Evolutionary conservation across 306 rosid species (phyloP).

Genomic region (Acacia acuminata): DNA sequence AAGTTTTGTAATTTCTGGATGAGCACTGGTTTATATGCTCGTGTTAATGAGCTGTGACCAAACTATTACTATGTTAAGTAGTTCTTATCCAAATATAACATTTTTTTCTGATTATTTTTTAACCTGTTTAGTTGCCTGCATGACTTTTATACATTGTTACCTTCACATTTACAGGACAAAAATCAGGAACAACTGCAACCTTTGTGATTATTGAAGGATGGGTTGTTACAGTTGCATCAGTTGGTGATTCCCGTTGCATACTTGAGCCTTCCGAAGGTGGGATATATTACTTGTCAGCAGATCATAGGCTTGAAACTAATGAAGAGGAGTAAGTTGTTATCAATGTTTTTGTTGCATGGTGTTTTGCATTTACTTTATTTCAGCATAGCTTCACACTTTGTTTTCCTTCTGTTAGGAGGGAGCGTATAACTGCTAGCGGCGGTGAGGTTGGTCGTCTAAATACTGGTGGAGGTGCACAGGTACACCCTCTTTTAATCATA

Average conservation of each 20-base stretch:
- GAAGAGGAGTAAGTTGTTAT: slow-evolving; percentile 89
- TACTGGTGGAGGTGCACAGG: slow-evolving; percentile 99
- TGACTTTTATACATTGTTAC: slow-evolving; percentile 26
- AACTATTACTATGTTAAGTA: not conserved
- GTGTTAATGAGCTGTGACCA: not conserved
- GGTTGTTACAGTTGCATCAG: slow-evolving; percentile 97
- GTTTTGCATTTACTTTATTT: slow-evolving; percentile 13
- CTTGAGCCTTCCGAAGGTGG: slow-evolving; percentile 94
- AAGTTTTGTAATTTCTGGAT: not conserved
- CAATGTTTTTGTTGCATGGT: slow-evolving; percentile 17
- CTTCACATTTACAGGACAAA: slow-evolving; percentile 54
- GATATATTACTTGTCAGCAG: slow-evolving; percentile 89
- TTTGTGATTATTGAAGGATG: slow-evolving; percentile 97
- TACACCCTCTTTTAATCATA: slow-evolving; percentile 36
- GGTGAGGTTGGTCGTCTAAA: slow-evolving; percentile 99
- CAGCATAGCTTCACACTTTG: slow-evolving; percentile 20
- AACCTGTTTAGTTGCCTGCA: not conserved
- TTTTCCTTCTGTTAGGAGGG: slow-evolving; percentile 61
- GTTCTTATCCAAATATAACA: not conserved
- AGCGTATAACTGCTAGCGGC: slow-evolving; percentile 88
- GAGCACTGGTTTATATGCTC: not conserved
- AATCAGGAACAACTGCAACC: slow-evolving; percentile 96
- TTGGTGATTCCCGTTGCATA: slow-evolving; percentile 95
- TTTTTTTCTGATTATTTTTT: not conserved
- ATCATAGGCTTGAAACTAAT: slow-evolving; percentile 89